These are phyloP conservation scores for Trichomonas tenax DNA, from an alignment of 208 protist genomes.

Conservation along the genomic window DNA sequence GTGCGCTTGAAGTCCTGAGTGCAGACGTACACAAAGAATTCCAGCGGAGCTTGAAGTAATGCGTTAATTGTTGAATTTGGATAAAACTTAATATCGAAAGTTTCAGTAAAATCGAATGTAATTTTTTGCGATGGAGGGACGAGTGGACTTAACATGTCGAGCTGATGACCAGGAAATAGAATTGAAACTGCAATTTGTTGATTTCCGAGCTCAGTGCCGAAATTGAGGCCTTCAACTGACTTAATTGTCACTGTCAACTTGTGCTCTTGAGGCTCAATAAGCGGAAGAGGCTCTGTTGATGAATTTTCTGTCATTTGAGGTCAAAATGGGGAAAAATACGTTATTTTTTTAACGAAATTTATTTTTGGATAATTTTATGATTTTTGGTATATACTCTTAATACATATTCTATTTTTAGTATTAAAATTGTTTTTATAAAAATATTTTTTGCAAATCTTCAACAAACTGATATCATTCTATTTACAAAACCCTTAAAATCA, in stretches of 20 bases:
- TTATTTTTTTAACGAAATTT: neutral
- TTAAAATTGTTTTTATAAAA: too few relatives aligned
- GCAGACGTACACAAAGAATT: constrained; percentile 5
- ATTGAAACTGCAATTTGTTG: neutral
- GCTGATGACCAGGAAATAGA: neutral
- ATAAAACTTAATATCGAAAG: neutral
- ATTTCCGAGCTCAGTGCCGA: neutral
- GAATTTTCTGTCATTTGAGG: neutral
- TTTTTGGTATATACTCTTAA: neutral
- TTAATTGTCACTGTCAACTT: neutral
- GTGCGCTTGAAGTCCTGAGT: neutral
- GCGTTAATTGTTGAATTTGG: neutral
- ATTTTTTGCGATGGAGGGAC: neutral
- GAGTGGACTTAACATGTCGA: neutral
- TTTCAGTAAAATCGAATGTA: neutral
- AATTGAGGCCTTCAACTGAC: neutral
- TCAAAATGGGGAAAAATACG: neutral
- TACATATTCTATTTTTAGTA: too few relatives aligned
- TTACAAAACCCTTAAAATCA: too few relatives aligned
- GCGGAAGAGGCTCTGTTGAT: neutral
- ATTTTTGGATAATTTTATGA: neutral
- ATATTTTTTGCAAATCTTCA: too few relatives aligned
- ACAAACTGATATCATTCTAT: too few relatives aligned
- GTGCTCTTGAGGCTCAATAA: neutral
- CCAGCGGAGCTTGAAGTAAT: neutral